A percentile compares a stretch with the other conserved stretches of the same genome.
Evolutionary conservation across 306 rosid species (phyloP).

Genomic region (Sophora flavescens): DNA sequence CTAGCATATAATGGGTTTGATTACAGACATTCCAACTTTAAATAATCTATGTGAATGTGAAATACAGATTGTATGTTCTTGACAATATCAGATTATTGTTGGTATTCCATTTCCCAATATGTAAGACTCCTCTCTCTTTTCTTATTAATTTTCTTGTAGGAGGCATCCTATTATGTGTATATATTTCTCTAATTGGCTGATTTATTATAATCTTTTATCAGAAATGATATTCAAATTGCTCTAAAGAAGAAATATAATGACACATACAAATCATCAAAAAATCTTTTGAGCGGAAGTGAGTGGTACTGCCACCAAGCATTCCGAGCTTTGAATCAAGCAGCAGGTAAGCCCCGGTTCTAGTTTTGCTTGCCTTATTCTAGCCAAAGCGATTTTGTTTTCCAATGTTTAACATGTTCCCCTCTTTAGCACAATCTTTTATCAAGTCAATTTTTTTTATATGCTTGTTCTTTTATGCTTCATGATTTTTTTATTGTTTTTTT

Average conservation of each 20-base stretch:
- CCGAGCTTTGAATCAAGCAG: constrained; percentile 97
- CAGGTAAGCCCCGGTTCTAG: constrained; percentile 62
- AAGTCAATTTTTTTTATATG: neutral
- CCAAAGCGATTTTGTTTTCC: constrained; percentile 4
- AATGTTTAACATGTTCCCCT: neutral
- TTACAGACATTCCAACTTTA: constrained; percentile 9
- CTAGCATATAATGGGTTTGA: constrained; percentile 37
- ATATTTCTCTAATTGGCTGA: constrained; percentile 49
- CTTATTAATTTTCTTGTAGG: constrained; percentile 32
- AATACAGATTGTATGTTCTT: constrained; percentile 54
- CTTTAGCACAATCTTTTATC: neutral
- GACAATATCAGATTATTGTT: constrained; percentile 87
- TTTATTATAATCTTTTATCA: constrained; percentile 51
- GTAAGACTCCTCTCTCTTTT: constrained; percentile 64
- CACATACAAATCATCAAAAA: constrained; percentile 74
- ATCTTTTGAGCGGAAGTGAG: constrained; percentile 80
- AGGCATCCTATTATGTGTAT: constrained; percentile 8
- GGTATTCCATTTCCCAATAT: constrained; percentile 96
- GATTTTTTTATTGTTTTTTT: constrained; percentile 1
- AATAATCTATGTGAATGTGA: constrained; percentile 30
- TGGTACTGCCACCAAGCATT: constrained; percentile 99
- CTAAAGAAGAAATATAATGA: constrained; percentile 90
- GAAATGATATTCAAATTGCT: constrained; percentile 84
- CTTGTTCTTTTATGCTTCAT: constrained; percentile 9
- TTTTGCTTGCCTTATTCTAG: constrained; percentile 6